Percentiles rank a stretch among this genome's conserved stretches.
Evolutionary conservation across 2,329 filamentous ascomycete species (phyloP).

Genomic region (Geosmithia morbida): DNA sequence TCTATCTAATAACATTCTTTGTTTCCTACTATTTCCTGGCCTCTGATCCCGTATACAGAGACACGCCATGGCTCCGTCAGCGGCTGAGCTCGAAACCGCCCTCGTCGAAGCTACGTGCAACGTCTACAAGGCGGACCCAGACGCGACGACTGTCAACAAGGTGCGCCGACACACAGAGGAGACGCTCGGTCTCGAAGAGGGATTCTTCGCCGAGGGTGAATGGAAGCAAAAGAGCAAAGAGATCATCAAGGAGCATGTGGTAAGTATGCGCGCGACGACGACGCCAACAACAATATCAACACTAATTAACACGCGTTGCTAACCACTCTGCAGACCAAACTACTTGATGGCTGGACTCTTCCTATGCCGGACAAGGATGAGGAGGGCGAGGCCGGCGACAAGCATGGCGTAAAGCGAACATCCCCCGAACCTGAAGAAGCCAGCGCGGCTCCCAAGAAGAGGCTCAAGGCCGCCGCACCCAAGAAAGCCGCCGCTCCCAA

Average conservation of each 20-base stretch:
- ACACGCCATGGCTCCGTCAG: conserved; percentile 23
- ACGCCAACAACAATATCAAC: background rate
- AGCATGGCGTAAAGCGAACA: conserved; percentile 16
- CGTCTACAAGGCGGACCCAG: conserved; percentile 27
- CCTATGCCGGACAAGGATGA: conserved; percentile 6
- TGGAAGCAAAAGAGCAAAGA: conserved; percentile 47
- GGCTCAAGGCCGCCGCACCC: conserved; percentile 19
- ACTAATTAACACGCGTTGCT: too few relatives aligned
- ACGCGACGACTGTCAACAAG: conserved; percentile 39
- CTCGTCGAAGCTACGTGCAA: conserved; percentile 30
- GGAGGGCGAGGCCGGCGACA: conserved; percentile 8
- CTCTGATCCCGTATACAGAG: background rate
- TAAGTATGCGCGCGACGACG: conserved; percentile 17
- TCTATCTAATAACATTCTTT: too few relatives aligned
- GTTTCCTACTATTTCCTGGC: too few relatives aligned
- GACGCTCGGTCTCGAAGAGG: conserved; percentile 29
- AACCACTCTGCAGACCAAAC: conserved; percentile 14
- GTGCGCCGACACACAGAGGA: conserved; percentile 38
- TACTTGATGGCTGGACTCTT: conserved; percentile 19
- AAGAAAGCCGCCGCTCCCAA: conserved; percentile 6
- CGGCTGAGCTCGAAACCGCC: conserved; percentile 26
- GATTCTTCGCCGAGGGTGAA: conserved; percentile 30
- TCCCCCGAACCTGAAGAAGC: conserved; percentile 18
- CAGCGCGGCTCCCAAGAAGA: conserved; percentile 15
- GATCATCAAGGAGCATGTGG: conserved; percentile 39